phyloP scores from a whole-genome alignment of 352 stramenopile species.

The Phytopythium montanum region DNA sequence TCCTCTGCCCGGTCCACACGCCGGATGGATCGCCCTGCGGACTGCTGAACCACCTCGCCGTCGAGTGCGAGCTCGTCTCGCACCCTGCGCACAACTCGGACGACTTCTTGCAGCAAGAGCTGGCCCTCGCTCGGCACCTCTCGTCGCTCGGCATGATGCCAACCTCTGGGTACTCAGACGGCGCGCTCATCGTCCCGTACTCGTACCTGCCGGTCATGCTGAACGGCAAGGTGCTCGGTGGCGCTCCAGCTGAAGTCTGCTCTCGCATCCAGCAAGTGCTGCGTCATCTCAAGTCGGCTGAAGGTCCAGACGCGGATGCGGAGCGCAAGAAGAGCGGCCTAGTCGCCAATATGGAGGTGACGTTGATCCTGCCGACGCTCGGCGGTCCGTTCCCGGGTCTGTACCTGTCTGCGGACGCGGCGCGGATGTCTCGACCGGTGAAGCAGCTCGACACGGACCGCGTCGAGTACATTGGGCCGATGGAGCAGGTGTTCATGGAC shows the following conservation, averaged over 20 bases:
- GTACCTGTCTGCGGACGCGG: slow-evolving; percentile 96
- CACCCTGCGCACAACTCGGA: slow-evolving; percentile 72
- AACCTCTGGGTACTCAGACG: slow-evolving; percentile 73
- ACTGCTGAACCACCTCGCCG: slow-evolving; percentile 97
- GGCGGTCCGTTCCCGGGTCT: slow-evolving; percentile 97
- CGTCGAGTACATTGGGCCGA: slow-evolving; percentile 96
- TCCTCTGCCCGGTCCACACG: slow-evolving; percentile 99
- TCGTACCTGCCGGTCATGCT: slow-evolving; percentile 95
- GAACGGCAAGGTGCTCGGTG: slow-evolving; percentile 95
- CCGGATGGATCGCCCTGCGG: slow-evolving; percentile 98
- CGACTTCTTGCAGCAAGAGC: slow-evolving; percentile 67
- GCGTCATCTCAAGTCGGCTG: slow-evolving; percentile 66
- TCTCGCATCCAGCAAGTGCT: slow-evolving; percentile 75
- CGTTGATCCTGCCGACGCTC: slow-evolving; percentile 66
- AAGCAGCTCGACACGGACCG: slow-evolving; percentile 88
- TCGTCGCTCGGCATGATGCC: slow-evolving; percentile 82
- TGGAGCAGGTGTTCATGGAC: slow-evolving; percentile 98
- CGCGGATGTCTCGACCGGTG: slow-evolving; percentile 93
- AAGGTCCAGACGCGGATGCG: slow-evolving; percentile 22
- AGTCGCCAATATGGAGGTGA: slow-evolving; percentile 79
- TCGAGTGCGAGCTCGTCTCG: slow-evolving; percentile 89
- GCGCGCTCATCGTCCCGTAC: slow-evolving; percentile 82
- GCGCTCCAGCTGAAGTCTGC: slow-evolving; percentile 82
- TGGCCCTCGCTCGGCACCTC: slow-evolving; percentile 76
- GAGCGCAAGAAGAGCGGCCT: slow-evolving; percentile 67